Conservation (phyloP, 805 yeast genomes). For the Metschnikowia gelsemii region DNA sequence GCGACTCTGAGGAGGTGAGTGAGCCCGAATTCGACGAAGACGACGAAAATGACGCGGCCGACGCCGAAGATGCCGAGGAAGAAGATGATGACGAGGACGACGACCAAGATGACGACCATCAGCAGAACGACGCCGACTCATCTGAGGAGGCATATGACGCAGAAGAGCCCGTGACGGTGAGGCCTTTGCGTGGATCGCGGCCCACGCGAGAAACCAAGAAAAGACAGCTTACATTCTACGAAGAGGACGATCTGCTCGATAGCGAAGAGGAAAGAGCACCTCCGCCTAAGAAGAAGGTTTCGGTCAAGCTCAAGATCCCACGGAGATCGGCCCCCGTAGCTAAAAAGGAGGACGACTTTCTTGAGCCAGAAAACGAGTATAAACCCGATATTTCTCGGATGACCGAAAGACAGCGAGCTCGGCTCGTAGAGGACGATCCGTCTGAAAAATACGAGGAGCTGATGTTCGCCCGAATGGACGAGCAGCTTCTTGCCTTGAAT, state of each 20-base stretch:
- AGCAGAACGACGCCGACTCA: conserved; percentile 9
- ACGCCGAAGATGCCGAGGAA: conserved; percentile 11
- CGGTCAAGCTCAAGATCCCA: conserved; percentile 17
- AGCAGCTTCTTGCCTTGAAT: conserved; percentile 23
- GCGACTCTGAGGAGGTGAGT: conserved; percentile 19
- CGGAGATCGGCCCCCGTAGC: conserved; percentile 11
- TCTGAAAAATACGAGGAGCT: conserved; percentile 19
- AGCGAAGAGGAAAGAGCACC: conserved; percentile 28
- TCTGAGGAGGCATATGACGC: conserved; percentile 13
- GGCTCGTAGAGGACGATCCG: conserved; percentile 36
- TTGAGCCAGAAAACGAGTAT: conserved; percentile 46
- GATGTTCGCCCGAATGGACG: conserved; percentile 33
- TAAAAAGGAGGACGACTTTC: conserved; percentile 20
- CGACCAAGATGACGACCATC: conserved; percentile 9
- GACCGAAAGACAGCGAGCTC: conserved; percentile 58
- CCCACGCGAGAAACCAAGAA: conserved; percentile 31
- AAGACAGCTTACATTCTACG: conserved; percentile 39
- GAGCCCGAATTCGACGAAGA: conserved; percentile 16
- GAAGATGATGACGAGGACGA: conserved; percentile 15
- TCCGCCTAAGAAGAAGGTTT: conserved; percentile 19
- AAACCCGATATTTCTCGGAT: conserved; percentile 48
- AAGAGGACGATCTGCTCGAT: conserved; percentile 35
- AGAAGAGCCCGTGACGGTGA: conserved; percentile 10
- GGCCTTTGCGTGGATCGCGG: conserved; percentile 14
- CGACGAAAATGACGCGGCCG: conserved; percentile 10